These are phyloP conservation scores for Rhodosporidiobolus sp. DNA, from an alignment of 768 basidiomycete genomes.

Conservation along the genomic window DNA sequence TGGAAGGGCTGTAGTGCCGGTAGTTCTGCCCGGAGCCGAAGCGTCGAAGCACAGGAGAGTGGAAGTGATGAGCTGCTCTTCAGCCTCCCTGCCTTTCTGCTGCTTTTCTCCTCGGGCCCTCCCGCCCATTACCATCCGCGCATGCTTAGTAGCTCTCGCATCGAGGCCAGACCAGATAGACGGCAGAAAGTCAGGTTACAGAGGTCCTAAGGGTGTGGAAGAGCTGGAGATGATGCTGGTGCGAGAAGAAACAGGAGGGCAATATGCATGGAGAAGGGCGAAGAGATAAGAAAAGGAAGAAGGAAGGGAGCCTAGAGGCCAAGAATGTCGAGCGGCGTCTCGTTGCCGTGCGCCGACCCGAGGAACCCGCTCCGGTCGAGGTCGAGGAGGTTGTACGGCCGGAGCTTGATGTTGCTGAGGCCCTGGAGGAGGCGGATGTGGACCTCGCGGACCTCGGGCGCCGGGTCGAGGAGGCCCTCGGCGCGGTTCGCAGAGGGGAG, in stretches of 20 bases:
- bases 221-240: not conserved
- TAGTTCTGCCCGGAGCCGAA: too few relatives aligned
- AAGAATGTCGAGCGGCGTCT: conserved; percentile 27
- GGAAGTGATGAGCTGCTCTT: too few relatives aligned
- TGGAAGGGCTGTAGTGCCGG: too few relatives aligned
- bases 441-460: conserved; percentile 14
- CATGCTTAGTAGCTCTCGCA: too few relatives aligned
- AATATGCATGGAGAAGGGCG: not conserved
- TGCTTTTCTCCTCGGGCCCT: too few relatives aligned
- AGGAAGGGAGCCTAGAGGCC: not conserved
- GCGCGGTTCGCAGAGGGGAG: conserved; percentile 24
- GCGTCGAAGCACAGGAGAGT: too few relatives aligned
- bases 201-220: not conserved
- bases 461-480: conserved; percentile 27
- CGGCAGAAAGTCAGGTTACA: not conserved
- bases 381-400: conserved; percentile 24
- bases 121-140: too few relatives aligned
- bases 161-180: too few relatives aligned
- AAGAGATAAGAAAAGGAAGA: not conserved
- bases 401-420: conserved; percentile 6
- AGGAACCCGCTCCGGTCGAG: conserved; percentile 2
- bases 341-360: conserved; percentile 16
- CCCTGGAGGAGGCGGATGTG: conserved; percentile 28
- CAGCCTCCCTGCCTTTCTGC: too few relatives aligned
- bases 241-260: not conserved